A percentile compares a stretch with the other conserved stretches of the same genome.
These are phyloP conservation scores for Leishmania amazonensis DNA, from an alignment of 208 protist genomes.

Conservation along the genomic window DNA sequence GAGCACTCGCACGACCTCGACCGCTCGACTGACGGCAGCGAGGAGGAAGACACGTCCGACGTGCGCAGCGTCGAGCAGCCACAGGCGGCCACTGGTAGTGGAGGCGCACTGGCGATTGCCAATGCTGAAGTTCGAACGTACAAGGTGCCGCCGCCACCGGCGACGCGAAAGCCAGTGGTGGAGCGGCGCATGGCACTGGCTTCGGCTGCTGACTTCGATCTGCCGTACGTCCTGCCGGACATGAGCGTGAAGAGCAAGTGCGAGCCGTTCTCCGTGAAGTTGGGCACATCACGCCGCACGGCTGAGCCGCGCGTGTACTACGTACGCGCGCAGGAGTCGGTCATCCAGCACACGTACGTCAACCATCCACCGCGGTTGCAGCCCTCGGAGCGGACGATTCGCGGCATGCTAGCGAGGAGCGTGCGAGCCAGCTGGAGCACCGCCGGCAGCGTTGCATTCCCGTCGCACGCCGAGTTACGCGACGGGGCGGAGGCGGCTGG, in stretches of 20 bases:
- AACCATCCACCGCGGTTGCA: constrained; percentile 5
- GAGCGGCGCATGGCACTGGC: constrained; percentile 12
- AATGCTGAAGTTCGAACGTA: constrained; percentile 17
- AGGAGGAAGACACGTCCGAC: not conserved
- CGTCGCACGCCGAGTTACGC: constrained; percentile 67
- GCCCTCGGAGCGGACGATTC: constrained; percentile 23
- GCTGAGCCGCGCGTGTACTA: constrained; percentile 34
- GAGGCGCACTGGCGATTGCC: constrained; percentile 5
- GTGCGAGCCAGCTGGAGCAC: constrained; percentile 64
- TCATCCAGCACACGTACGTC: constrained; percentile 34
- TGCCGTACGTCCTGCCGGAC: constrained; percentile 68
- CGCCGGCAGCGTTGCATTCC: constrained; percentile 45
- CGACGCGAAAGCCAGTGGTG: constrained; percentile 12
- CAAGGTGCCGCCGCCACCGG: constrained; percentile 11
- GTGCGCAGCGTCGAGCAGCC: not conserved
- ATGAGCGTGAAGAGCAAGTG: constrained; percentile 30
- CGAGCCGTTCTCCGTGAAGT: constrained; percentile 33
- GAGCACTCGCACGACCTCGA: constrained; percentile 23
- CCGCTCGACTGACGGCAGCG: constrained; percentile 11
- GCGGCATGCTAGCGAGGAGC: constrained; percentile 58
- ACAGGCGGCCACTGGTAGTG: not conserved
- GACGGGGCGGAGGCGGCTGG: constrained; percentile 56
- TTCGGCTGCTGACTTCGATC: constrained; percentile 36
- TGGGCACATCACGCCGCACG: constrained; percentile 29
- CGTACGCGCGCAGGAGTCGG: constrained; percentile 29